Evolutionary conservation across 1,284 basidiomycete genomes (phyloP).

Genomic region (Ustilago sp.): DNA sequence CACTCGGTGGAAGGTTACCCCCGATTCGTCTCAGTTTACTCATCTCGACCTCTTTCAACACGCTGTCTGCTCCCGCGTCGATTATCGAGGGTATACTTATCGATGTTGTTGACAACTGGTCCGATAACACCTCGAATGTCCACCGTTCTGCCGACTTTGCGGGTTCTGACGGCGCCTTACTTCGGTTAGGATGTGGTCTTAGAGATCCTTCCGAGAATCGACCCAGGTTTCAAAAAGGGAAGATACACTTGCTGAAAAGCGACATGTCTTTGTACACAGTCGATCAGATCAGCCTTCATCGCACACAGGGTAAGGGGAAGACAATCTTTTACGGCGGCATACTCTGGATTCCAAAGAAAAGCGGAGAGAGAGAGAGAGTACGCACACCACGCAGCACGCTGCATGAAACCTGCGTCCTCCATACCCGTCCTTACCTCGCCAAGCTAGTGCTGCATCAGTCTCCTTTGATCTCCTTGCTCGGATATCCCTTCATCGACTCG

Average conservation of each 20-base stretch:
- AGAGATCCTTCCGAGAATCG: not conserved
- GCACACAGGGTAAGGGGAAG: not conserved
- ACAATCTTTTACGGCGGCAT: not conserved
- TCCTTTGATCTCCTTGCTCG: slow-evolving; percentile 6
- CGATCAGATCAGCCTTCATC: no score
- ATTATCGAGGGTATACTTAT: not conserved
- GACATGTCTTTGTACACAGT: slow-evolving; percentile 20
- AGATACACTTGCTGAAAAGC: not conserved
- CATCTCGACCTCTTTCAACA: not conserved
- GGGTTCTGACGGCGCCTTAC: not conserved
- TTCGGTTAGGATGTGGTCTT: not conserved
- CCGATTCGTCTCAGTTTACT: not conserved
- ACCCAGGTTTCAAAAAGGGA: slow-evolving; percentile 1
- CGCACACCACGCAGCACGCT: slow-evolving; percentile 15
- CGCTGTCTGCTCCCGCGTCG: not conserved
- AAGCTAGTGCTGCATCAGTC: not conserved
- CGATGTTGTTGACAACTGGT: not conserved
- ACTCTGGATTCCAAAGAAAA: not conserved
- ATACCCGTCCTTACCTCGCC: slow-evolving; percentile 16
- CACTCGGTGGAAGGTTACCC: no score
- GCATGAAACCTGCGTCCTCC: slow-evolving; percentile 16
- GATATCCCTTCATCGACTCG: not conserved
- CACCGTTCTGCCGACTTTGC: not conserved
- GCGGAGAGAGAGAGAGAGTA: not conserved
- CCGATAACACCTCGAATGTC: not conserved